These are phyloP conservation scores for Lindgomyces ingoldianus DNA, from an alignment of 495 filamentous ascomycete species.

Conservation along the genomic window DNA sequence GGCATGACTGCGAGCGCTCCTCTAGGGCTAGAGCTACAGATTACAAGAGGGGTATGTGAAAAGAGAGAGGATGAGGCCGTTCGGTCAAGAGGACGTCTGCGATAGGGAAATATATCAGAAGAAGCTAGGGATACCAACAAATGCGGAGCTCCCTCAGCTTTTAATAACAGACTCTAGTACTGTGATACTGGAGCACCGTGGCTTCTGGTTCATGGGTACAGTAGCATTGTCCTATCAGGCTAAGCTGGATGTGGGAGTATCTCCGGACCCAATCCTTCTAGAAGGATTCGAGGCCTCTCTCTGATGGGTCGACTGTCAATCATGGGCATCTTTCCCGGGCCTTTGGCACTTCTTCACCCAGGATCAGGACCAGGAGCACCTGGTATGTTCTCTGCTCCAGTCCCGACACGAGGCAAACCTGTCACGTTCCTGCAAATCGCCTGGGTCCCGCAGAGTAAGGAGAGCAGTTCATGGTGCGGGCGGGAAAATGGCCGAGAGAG, in stretches of 20 bases:
- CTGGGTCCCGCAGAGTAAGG: neutral
- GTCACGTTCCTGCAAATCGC: neutral
- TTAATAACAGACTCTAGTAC: conserved; percentile 24
- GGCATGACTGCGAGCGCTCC: conserved; percentile 36
- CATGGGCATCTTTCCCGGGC: conserved; percentile 7
- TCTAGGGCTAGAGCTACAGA: neutral
- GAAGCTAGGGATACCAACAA: conserved; percentile 21
- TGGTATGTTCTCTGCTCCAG: neutral
- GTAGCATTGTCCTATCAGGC: conserved; percentile 28
- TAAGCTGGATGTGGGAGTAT: conserved; percentile 19
- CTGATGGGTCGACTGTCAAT: neutral
- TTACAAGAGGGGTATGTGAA: neutral
- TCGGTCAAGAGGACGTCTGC: conserved; percentile 19
- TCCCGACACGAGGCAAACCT: neutral
- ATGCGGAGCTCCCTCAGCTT: conserved; percentile 17
- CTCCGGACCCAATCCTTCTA: conserved; percentile 36
- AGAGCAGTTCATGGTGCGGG: neutral
- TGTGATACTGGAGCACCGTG: conserved; percentile 37
- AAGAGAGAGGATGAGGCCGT: conserved; percentile 19
- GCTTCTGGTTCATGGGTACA: conserved; percentile 33
- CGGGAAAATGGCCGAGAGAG: neutral
- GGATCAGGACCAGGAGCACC: neutral
- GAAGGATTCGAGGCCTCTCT: conserved; percentile 18
- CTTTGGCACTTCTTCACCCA: conserved; percentile 2
- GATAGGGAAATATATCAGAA: conserved; percentile 13